A percentile compares a stretch with the other conserved stretches of the same genome.
phyloP scores from a whole-genome alignment of 2,329 filamentous ascomycete species.

The Fusarium odoratissimum region DNA sequence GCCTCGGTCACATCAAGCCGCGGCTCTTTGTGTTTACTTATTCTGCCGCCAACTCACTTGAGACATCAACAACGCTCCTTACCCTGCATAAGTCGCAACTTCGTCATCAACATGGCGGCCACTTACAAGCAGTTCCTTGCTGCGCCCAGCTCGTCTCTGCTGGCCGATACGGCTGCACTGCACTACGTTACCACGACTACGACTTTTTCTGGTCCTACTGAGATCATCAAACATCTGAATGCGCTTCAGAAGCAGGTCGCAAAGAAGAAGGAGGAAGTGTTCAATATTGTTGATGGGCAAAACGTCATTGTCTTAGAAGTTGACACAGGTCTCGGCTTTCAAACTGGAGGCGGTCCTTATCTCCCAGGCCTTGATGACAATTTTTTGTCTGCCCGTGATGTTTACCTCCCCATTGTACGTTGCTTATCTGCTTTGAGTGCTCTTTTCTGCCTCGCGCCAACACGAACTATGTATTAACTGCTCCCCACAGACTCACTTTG shows the following conservation, averaged over 20 bases:
- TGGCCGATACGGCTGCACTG: conserved; percentile 75
- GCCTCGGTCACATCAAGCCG: conserved; percentile 25
- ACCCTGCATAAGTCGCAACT: conserved; percentile 29
- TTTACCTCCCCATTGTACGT: conserved; percentile 84
- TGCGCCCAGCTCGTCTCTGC: conserved; percentile 70
- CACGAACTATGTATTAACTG: conserved; percentile 19
- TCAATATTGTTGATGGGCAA: conserved; percentile 78
- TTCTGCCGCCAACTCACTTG: conserved; percentile 6
- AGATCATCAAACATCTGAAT: conserved; percentile 85
- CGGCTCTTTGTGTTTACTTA: conserved; percentile 5
- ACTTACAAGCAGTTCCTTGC: conserved; percentile 79
- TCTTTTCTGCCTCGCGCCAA: background rate
- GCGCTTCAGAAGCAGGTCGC: conserved; percentile 78
- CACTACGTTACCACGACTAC: conserved; percentile 93
- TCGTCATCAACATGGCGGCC: conserved; percentile 53
- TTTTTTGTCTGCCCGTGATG: conserved; percentile 85
- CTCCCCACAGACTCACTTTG: conserved; percentile 79
- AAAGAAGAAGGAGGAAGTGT: conserved; percentile 83
- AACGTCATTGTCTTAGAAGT: conserved; percentile 83
- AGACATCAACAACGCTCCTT: conserved; percentile 9
- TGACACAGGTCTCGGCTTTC: conserved; percentile 85
- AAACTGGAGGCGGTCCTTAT: conserved; percentile 84
- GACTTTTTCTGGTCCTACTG: conserved; percentile 74
- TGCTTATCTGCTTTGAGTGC: background rate
- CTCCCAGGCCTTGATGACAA: conserved; percentile 93